Conservation (phyloP, 1,284 basidiomycete genomes). For the Sporisorium graminicola region DNA sequence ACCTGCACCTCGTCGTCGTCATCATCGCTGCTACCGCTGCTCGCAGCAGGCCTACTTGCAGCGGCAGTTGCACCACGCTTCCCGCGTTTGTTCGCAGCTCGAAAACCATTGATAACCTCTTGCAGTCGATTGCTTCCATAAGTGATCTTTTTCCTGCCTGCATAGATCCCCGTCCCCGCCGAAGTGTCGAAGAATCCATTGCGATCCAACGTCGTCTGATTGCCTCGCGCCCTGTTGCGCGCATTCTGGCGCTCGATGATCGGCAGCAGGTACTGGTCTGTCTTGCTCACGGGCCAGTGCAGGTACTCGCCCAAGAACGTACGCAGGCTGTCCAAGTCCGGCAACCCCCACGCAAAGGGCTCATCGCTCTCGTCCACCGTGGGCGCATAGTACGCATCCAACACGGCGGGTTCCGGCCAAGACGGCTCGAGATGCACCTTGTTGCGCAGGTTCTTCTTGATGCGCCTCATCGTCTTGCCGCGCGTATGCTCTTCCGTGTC, state of each 20-base stretch:
- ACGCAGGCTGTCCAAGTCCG: conserved; percentile 80
- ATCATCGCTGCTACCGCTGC: conserved; percentile 9
- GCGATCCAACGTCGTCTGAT: conserved; percentile 74
- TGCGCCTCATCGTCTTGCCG: conserved; percentile 59
- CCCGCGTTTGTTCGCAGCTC: conserved; percentile 34
- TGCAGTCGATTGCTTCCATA: conserved; percentile 89
- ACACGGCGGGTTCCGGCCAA: conserved; percentile 92
- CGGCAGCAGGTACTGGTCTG: conserved; percentile 90
- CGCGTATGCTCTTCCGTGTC: conserved; percentile 79
- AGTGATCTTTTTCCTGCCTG: conserved; percentile 81
- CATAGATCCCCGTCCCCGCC: conserved; percentile 75
- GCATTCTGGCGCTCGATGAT: conserved; percentile 79
- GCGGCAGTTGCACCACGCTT: conserved; percentile 5
- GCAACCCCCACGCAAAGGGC: conserved; percentile 95
- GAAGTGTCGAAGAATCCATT: conserved; percentile 73
- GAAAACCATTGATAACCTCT: conserved; percentile 85
- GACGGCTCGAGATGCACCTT: conserved; percentile 81
- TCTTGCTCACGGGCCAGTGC: conserved; percentile 86
- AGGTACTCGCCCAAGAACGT: conserved; percentile 88
- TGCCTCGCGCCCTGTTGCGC: conserved; percentile 67
- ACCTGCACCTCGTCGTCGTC: conserved; percentile 41
- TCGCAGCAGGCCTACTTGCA: background rate
- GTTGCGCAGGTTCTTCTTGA: conserved; percentile 66
- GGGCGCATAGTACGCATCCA: conserved; percentile 88
- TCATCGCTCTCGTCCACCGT: conserved; percentile 90